Percentiles rank a stretch among this genome's conserved stretches.
Evolutionary conservation across 805 yeast genomes (phyloP).

Genomic region (Hanseniaspora lachancei): DNA sequence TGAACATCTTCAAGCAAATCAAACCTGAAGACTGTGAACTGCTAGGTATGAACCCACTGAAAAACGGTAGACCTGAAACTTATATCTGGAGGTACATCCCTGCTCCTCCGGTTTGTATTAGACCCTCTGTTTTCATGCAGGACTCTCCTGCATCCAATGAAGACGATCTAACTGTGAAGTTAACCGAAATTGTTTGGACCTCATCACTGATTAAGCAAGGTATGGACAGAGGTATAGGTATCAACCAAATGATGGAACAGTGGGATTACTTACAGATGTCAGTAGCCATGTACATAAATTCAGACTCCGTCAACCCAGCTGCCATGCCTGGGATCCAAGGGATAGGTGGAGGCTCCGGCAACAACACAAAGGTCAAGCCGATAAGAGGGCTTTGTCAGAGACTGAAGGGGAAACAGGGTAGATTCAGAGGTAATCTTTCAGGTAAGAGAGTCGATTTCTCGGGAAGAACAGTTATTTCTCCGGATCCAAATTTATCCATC

Average conservation of each 20-base stretch:
- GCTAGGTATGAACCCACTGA: conserved; percentile 65
- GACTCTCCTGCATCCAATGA: conserved; percentile 83
- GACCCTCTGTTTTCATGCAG: conserved; percentile 92
- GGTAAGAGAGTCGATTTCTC: conserved; percentile 98
- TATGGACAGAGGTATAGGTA: conserved; percentile 83
- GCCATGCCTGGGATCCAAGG: conserved; percentile 53
- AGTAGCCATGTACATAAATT: conserved; percentile 93
- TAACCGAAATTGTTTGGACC: conserved; percentile 94
- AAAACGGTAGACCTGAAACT: conserved; percentile 89
- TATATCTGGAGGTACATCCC: conserved; percentile 95
- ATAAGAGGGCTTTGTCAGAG: conserved; percentile 95
- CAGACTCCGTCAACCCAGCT: conserved; percentile 80
- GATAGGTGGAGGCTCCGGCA: conserved; percentile 30
- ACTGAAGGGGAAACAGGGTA: conserved; percentile 94
- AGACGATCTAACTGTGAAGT: conserved; percentile 90
- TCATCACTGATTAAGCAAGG: conserved; percentile 91
- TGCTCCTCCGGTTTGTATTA: conserved; percentile 96
- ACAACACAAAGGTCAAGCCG: conserved; percentile 39
- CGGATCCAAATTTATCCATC: conserved; percentile 87
- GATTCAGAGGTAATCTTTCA: conserved; percentile 93
- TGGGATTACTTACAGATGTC: conserved; percentile 96
- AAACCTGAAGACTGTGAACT: conserved; percentile 81
- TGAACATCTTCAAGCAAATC: conserved; percentile 76
- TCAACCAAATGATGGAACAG: conserved; percentile 91
- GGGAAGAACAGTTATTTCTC: conserved; percentile 95